Base-by-base conservation (phyloP, 768 basidiomycete genomes). In the Auriscalpium microsporum region DNA sequence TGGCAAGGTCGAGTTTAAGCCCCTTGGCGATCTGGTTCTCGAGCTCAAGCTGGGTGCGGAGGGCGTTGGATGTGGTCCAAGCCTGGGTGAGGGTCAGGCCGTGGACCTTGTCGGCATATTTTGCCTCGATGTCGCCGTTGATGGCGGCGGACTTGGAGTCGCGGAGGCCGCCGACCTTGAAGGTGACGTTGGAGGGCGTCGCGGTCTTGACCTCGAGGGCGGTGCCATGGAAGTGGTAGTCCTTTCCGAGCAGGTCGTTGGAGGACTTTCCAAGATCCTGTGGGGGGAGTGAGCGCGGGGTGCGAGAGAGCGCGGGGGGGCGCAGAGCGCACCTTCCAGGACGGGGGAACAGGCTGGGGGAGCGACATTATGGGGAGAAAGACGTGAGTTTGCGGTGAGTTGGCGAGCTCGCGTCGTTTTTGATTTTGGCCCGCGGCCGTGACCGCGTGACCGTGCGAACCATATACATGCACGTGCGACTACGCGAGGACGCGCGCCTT, bases 1-100 rank as follows among this genome's bases (percentile, higher is more conserved):
- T 87, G 67, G 77, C 77, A 55, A 97, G 71, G 70, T 97, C 95
- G 68, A 99, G 76, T 79, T 99, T 99, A 77, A 99, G 83, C 59
- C 95, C 96, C 76, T 94, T 88, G 65, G 95, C 92, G 69, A 98
- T 82, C 76, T 93, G 86, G 78, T 97, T 94, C 74, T 98, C 94
- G 68, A 98, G 78, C 79, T 99, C 96, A 62, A 97, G 72, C 70
- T 87, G 83, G 62, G 87, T 87, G 71, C 87, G 87, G 77, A 99
- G 87, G 68, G 86, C 72, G 79, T 99, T 99, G 69, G 82, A 64
- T 67, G 95, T 97, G 54, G 91, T 93, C 96, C 96, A 99, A 55
- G 89, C 81, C 76, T 95, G 81, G 64, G 96, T 98, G 80, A 96
- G 78, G 69, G 86, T 86, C 67, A 98, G 78, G 61, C 96, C 96